phyloP scores from a whole-genome alignment of 2,329 filamentous ascomycete species.

The Ceratocystis cubensis region DNA sequence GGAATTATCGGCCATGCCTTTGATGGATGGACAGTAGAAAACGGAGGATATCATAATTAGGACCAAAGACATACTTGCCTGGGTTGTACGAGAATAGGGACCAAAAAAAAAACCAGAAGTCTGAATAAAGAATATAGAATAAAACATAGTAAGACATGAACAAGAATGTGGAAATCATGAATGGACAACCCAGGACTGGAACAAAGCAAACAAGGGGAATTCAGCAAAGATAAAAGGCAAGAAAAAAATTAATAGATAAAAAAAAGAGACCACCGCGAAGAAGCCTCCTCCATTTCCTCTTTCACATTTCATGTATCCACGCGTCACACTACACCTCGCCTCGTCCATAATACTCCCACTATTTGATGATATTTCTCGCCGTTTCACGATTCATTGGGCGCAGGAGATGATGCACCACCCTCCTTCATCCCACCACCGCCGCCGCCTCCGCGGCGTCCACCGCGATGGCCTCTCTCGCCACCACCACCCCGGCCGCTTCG shows the following conservation, averaged over 20 bases:
- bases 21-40: background rate
- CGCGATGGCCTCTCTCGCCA: slow-evolving; percentile 38
- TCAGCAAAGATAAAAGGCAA: background rate
- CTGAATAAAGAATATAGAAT: background rate
- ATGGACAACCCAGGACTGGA: background rate
- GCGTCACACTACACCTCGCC: background rate
- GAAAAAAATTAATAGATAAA: slow-evolving; percentile 3
- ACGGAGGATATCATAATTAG: background rate
- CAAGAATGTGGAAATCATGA: background rate
- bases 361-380: no score
- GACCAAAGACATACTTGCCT: background rate
- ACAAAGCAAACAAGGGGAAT: background rate
- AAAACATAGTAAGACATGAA: background rate
- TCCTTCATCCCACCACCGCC: slow-evolving; percentile 43
- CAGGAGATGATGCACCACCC: slow-evolving; percentile 43
- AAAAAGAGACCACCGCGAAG: background rate
- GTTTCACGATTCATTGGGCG: slow-evolving; percentile 30
- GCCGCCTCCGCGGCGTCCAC: slow-evolving; percentile 41
- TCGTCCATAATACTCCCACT: background rate
- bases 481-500: slow-evolving; percentile 40
- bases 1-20: background rate
- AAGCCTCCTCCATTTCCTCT: background rate
- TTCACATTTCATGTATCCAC: background rate
- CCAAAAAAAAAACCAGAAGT: background rate
- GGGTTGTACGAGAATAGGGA: background rate